A percentile compares a stretch with the other conserved stretches of the same genome.
Evolutionary conservation across 169 alveolate genomes (phyloP).

Genomic region (Plasmodium blacklocki): DNA sequence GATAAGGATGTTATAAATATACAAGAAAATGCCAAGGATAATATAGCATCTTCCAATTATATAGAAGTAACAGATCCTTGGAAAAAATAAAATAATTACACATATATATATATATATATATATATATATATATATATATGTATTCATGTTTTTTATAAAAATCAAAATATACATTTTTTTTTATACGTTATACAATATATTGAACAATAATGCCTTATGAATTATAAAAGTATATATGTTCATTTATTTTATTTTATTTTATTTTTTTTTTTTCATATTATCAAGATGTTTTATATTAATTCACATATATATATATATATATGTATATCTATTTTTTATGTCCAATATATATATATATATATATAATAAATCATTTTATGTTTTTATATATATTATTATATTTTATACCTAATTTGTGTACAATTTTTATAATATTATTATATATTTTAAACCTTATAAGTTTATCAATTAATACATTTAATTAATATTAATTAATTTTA

Average conservation of each 20-base stretch:
- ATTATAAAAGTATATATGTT: background rate
- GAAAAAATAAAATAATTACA: background rate
- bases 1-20: conserved; percentile 1
- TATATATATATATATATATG: too few relatives aligned
- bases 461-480: conserved; percentile 40
- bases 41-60: conserved; percentile 12
- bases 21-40: background rate
- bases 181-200: background rate
- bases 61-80: conserved; percentile 3
- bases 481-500: conserved; percentile 32
- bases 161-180: background rate
- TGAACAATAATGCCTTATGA: background rate
- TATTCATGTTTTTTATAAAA: too few relatives aligned
- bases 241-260: background rate
- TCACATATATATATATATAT: too few relatives aligned
- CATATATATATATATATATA: too few relatives aligned
- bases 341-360: background rate
- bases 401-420: conserved; percentile 10
- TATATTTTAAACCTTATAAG: conserved; percentile 37
- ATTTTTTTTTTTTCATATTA: too few relatives aligned
- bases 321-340: background rate
- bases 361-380: background rate
- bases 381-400: background rate
- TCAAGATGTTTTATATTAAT: too few relatives aligned
- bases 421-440: conserved; percentile 1